Conservation (phyloP, 2,329 filamentous ascomycete species). For the Rhynchosporium agropyri region DNA sequence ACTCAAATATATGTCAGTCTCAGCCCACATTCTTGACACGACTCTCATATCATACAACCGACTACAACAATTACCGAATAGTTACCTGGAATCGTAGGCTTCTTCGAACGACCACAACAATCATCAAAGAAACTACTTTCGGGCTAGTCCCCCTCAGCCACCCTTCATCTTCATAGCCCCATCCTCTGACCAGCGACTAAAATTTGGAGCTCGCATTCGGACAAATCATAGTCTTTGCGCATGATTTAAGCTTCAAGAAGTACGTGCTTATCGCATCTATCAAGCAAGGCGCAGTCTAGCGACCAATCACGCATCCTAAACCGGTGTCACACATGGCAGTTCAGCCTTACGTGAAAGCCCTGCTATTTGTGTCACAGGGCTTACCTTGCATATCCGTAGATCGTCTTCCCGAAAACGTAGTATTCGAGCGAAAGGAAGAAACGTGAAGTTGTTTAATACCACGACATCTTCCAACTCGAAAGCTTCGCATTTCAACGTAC, state of each 20-base stretch:
- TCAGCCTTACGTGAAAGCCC: constrained; percentile 11
- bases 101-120: not conserved
- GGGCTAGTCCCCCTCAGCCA: not conserved
- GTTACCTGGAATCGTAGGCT: not conserved
- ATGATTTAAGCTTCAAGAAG: not conserved
- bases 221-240: constrained; percentile 8
- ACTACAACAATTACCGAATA: too few species aligned
- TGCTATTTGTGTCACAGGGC: constrained; percentile 6
- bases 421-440: constrained; percentile 4
- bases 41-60: too few species aligned
- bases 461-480: not conserved
- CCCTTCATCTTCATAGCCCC: not conserved
- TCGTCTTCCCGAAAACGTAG: not conserved
- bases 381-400: not conserved
- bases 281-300: constrained; percentile 2
- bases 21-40: too few species aligned
- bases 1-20: too few species aligned
- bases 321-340: not conserved
- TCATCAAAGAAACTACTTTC: not conserved
- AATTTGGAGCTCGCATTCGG: not conserved
- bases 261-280: constrained; percentile 6
- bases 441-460: not conserved
- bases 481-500: not conserved
- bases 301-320: not conserved
- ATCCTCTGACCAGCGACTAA: not conserved